phyloP scores from a whole-genome alignment of 345 rosid species.

The Pistacia vera region DNA sequence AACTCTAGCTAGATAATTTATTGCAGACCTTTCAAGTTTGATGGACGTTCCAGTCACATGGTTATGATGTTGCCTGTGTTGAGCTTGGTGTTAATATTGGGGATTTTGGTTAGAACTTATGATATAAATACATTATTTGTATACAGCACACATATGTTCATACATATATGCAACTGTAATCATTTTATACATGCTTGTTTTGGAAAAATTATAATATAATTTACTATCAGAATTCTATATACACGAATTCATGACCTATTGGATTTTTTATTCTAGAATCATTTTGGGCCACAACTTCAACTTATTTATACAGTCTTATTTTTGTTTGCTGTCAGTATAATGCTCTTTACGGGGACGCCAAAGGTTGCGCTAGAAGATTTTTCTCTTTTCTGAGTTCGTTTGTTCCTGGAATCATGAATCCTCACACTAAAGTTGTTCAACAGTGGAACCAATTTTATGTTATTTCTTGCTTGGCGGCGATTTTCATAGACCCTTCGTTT shows the following conservation, averaged over 20 bases:
- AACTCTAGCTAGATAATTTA: background rate
- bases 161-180: background rate
- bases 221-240: background rate
- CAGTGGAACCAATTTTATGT: constrained; percentile 72
- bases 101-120: background rate
- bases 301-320: constrained; percentile 4
- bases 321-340: constrained; percentile 48
- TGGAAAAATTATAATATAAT: background rate
- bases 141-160: background rate
- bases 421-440: constrained; percentile 68
- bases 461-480: constrained; percentile 69
- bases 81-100: background rate
- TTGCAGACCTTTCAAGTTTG: constrained; percentile 8
- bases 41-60: background rate
- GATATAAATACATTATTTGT: background rate
- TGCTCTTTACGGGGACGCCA: constrained; percentile 76
- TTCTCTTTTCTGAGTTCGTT: constrained; percentile 30
- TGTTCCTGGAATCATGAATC: constrained; percentile 78
- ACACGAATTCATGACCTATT: background rate
- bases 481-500: constrained; percentile 82
- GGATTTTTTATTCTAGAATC: background rate
- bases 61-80: background rate
- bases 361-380: constrained; percentile 75
- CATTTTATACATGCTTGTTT: background rate
- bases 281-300: background rate